Conservation (phyloP, 352 stramenopile species). For the Globisporangium emineosum region DNA sequence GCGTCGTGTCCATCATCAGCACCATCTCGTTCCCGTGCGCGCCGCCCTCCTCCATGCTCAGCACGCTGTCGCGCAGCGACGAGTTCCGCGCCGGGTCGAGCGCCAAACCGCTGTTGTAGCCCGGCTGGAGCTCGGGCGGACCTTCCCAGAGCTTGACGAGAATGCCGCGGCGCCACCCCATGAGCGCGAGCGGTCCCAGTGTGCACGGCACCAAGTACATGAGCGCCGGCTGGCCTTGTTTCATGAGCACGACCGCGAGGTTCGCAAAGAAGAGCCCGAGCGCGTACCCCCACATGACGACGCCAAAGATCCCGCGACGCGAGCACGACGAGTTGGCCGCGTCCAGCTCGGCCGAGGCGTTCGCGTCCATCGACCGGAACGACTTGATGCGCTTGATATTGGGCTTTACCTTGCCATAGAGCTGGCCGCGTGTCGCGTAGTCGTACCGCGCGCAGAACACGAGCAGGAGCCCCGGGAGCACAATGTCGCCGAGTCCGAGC, state of each 20-base stretch:
- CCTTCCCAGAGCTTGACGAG: conserved; percentile 89
- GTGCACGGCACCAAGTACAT: conserved; percentile 96
- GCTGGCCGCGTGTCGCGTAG: conserved; percentile 75
- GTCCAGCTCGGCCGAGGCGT: conserved; percentile 36
- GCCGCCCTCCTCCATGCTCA: conserved; percentile 27
- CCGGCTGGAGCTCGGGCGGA: conserved; percentile 53
- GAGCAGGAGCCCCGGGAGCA: conserved; percentile 93
- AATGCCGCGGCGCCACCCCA: conserved; percentile 81
- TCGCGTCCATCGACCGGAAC: conserved; percentile 17
- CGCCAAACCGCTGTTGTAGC: conserved; percentile 4
- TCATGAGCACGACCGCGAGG: conserved; percentile 89
- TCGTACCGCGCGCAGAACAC: conserved; percentile 95
- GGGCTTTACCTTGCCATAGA: conserved; percentile 58
- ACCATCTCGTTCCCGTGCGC: conserved; percentile 31
- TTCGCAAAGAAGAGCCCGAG: conserved; percentile 93
- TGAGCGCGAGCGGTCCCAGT: conserved; percentile 75
- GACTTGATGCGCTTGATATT: conserved; percentile 46
- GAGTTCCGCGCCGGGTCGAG: conserved; percentile 5
- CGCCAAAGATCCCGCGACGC: conserved; percentile 59
- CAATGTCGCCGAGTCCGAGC: conserved; percentile 96
- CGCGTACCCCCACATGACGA: conserved; percentile 92
- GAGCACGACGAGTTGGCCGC: conserved; percentile 23
- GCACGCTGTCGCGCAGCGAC: conserved; percentile 19
- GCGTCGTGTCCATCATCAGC: conserved; percentile 38
- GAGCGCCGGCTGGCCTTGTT: conserved; percentile 92